phyloP scores from a whole-genome alignment of 139 green algal genomes.

The Medakamo hakoo region DNA sequence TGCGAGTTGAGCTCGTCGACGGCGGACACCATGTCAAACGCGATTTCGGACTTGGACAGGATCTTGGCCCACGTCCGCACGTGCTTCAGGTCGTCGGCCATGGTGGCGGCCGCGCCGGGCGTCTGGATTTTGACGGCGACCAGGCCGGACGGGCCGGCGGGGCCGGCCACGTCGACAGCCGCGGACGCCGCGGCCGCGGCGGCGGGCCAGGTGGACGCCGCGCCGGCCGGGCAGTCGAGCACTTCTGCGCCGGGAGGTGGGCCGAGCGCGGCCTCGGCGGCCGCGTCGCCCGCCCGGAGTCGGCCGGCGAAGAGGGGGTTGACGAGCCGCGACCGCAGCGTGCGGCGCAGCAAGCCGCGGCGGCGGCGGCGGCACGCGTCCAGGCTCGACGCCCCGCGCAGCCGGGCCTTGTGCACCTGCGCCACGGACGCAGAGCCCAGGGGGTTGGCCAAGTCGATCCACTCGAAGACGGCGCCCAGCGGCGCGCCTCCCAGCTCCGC shows the following conservation, averaged over 20 bases:
- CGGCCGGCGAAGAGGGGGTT: not conserved
- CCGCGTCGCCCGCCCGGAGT: too few species aligned
- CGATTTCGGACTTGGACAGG: conserved; percentile 71
- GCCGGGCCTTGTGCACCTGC: conserved; percentile 78
- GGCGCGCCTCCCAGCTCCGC: conserved; percentile 46
- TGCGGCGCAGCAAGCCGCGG: conserved; percentile 2
- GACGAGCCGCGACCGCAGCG: not conserved
- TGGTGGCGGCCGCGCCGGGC: conserved; percentile 51
- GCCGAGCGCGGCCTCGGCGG: too few species aligned
- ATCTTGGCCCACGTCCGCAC: conserved; percentile 48
- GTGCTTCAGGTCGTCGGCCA: conserved; percentile 67
- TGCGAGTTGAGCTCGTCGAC: conserved; percentile 70
- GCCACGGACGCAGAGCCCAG: conserved; percentile 79
- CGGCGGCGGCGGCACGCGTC: too few species aligned
- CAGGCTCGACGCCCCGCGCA: conserved; percentile 20
- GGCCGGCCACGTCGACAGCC: not conserved
- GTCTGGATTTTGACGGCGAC: conserved; percentile 88
- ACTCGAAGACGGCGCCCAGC: conserved; percentile 66
- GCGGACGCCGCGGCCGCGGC: conserved; percentile 1
- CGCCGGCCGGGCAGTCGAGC: not conserved
- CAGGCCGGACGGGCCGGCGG: conserved; percentile 33
- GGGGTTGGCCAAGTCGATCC: conserved; percentile 71
- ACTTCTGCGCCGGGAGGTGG: too few species aligned
- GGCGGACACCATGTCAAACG: conserved; percentile 78
- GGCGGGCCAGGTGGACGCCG: not conserved